These are phyloP conservation scores for Gonapodya sp. DNA, from an alignment of 192 early-diverging fungal genomes.

Conservation along the genomic window DNA sequence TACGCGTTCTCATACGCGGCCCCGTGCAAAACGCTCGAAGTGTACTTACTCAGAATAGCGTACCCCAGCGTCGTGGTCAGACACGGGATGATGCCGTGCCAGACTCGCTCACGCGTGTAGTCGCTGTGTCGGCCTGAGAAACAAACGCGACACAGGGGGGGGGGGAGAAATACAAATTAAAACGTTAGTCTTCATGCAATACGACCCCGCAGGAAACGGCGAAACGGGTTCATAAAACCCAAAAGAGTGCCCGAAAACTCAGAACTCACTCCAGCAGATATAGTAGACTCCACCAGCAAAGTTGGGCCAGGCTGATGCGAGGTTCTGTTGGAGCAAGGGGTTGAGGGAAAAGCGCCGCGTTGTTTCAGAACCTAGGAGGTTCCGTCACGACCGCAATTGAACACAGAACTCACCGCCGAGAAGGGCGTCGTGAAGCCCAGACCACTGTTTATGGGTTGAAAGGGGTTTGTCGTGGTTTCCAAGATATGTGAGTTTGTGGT, in stretches of 20 bases:
- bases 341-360: neutral
- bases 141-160: too few species aligned
- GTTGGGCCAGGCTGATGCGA: constrained; percentile 1
- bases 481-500: too few species aligned
- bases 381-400: neutral
- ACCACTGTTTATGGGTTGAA: neutral
- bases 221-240: too few species aligned
- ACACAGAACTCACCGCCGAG: neutral
- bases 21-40: too few species aligned
- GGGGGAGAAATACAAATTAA: too few species aligned
- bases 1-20: too few species aligned
- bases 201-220: too few species aligned
- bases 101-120: neutral
- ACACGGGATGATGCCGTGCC: neutral
- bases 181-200: too few species aligned
- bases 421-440: neutral
- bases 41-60: too few species aligned
- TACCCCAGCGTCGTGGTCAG: neutral
- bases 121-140: neutral
- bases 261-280: neutral
- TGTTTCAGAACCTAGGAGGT: too few species aligned
- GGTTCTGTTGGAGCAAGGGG: neutral
- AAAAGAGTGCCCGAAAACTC: too few species aligned
- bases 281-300: neutral
- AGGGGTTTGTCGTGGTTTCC: too few species aligned